Base-by-base conservation (phyloP, 1,284 basidiomycete species). In the Cryptococcus amylolentus region DNA sequence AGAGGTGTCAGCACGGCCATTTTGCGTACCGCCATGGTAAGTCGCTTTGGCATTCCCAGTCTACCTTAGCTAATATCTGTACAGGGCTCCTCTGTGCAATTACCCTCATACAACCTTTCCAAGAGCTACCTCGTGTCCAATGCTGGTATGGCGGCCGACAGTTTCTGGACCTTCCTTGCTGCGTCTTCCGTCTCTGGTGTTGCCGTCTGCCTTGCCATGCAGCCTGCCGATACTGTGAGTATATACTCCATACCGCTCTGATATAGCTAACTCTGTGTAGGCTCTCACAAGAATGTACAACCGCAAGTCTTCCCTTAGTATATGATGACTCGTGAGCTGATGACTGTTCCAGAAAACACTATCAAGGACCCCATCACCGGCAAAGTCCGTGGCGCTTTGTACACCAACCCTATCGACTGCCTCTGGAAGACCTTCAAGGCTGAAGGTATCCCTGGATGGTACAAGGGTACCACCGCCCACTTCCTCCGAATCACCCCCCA, bases 261-360 rank as follows among this genome's bases (percentile, higher is more conserved):
- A 51, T 44, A 26, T 14, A 31, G 18, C 14, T 43, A 16, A 13
- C 39, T 27, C 16, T 35, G 45, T 18, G 12, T 66, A 90, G 88
- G 88, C 90, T 46, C 79, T 98, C 52, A 98, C 95, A 8, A 83
- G 95, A 57, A 88, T 98, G 84, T 98, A 98, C 78, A 98, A 98
- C 72, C 94, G 81, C 72, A 68, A 77, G 70, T 61, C 9, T 3
- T 26, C 23, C 10, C 44, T 16, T 26, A 23, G 26, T 26, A 26
- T 37, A 8, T 27, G 20, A 10, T 7, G 5, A 28, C 27, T 51
- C 45, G 14, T 42, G 37, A 27, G 31, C 45, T n/a, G 14, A 12
- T 37, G 38, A 44, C 13, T 41, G 38, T 37, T n/a, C 5, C 59
- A 75, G 72, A 95, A 81, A 89, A 89, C 26, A 92, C 89, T 2